Percentiles rank a stretch among this genome's conserved stretches.
These are phyloP conservation scores for Fusarium chaquense DNA, from an alignment of 2,329 filamentous ascomycete species.

Conservation along the genomic window DNA sequence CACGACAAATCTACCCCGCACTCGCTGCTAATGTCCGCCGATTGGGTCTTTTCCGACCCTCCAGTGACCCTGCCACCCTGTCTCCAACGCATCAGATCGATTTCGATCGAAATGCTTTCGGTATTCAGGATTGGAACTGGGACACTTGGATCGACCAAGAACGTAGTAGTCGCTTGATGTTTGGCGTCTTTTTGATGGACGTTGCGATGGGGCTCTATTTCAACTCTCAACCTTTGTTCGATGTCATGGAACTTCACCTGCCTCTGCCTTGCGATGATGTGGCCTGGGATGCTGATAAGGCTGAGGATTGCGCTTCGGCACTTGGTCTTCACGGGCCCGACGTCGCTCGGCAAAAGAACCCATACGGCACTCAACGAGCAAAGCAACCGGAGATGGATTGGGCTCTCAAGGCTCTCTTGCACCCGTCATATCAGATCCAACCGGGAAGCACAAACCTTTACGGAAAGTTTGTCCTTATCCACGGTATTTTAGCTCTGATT, in stretches of 20 bases:
- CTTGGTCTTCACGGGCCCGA: constrained; percentile 71
- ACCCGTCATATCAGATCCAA: constrained; percentile 69
- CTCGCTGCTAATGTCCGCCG: constrained; percentile 69
- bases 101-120: constrained; percentile 60
- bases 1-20: constrained; percentile 68
- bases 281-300: constrained; percentile 75
- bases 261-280: constrained; percentile 80
- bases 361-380: constrained; percentile 70
- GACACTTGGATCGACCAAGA: constrained; percentile 77
- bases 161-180: constrained; percentile 73
- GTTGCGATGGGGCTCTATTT: constrained; percentile 77
- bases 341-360: constrained; percentile 67
- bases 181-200: constrained; percentile 73
- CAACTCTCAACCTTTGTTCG: constrained; percentile 73
- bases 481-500: constrained; percentile 74
- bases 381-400: constrained; percentile 74
- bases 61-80: constrained; percentile 61
- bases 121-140: constrained; percentile 72
- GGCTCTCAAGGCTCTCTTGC: constrained; percentile 71
- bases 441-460: constrained; percentile 77
- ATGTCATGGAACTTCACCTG: constrained; percentile 72
- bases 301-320: constrained; percentile 71
- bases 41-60: constrained; percentile 67
- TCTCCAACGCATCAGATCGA: constrained; percentile 72
- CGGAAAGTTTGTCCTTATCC: constrained; percentile 80